Evolutionary conservation across 2,329 filamentous ascomycete species (phyloP), one percentile per base, ranked within the genome.

Genomic region (Aspergillus ochraceus): DNA sequence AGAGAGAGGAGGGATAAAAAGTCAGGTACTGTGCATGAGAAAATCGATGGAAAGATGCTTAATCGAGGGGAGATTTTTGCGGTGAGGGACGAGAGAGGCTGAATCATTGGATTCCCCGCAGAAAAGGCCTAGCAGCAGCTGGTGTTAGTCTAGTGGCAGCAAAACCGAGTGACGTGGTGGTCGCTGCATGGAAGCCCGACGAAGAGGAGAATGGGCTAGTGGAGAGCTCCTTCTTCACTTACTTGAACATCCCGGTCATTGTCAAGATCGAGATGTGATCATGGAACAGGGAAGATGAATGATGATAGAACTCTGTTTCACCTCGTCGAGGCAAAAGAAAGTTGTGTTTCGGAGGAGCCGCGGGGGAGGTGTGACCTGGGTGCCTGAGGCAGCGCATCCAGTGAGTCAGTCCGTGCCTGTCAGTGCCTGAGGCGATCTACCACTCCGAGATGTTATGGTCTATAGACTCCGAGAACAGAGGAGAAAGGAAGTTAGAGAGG

Each of bases 181-280:
- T 54, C 49, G 57, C 66, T 72, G 69, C 70, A 69, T 71, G 67
- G 68, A 70, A 69, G 66, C 70, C 70, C 61, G 58, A 70, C 46
- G 58, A 60, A 30, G 42, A 52, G 47, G 30, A 20, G 59, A 53
- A 42, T 11, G 32, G 42, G 39, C 47, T 24, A 22, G n/a, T 24
- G 32, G 36, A 17, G 39, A 54, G 24, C 24, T 17, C 26, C 17
- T 26, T 47, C 17, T n/a, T 17, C 17, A 42, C 36, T 42, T 14
- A 42, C 36, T 42, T 42, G 12, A 42, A n/a, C 19, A 47, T 47
- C 45, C 45, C 22, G 20, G 45, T 19, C 19, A 9, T 47, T 9
- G 19, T 22, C 19, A n/a, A 17, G 49, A 29, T 51, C 17, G 11
- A 51, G 24, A 29, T 8, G 24, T 30, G 30, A 51, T 9, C 20